phyloP scores from a whole-genome alignment of 495 filamentous ascomycete genomes.

The Penicillium crystallinum region DNA sequence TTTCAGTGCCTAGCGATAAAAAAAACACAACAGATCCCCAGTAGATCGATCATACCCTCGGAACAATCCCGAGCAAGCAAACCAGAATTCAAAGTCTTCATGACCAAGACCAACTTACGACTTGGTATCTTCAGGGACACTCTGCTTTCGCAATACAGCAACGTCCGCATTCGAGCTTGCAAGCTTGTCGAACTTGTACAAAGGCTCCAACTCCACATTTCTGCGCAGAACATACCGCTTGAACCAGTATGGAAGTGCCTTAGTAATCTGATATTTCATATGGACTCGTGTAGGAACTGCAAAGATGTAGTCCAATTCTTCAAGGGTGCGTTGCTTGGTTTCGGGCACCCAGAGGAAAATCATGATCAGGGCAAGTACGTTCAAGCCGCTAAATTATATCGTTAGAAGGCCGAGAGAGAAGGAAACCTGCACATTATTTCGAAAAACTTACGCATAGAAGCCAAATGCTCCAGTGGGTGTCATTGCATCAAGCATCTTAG shows the following conservation, averaged over 20 bases:
- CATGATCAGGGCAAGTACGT: slow-evolving; percentile 61
- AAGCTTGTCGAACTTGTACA: slow-evolving; percentile 57
- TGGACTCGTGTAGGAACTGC: slow-evolving; percentile 62
- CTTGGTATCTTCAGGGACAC: slow-evolving; percentile 1
- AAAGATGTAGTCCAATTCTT: slow-evolving; percentile 84
- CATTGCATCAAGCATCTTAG: slow-evolving; percentile 55
- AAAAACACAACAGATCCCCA: background rate
- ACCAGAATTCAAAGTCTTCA: background rate
- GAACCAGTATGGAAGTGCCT: slow-evolving; percentile 65
- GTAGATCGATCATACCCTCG: background rate
- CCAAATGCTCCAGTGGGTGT: slow-evolving; percentile 48
- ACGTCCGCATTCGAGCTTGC: slow-evolving; percentile 4
- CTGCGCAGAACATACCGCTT: slow-evolving; percentile 59
- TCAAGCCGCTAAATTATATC: slow-evolving; percentile 49
- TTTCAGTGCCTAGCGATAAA: background rate
- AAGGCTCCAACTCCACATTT: slow-evolving; percentile 51
- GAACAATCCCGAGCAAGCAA: background rate
- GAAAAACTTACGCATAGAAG: slow-evolving; percentile 41
- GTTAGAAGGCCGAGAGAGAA: slow-evolving; percentile 15
- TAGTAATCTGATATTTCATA: slow-evolving; percentile 57
- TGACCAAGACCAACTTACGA: background rate
- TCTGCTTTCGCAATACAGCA: background rate
- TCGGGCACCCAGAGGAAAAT: slow-evolving; percentile 75
- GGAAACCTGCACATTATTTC: too few species aligned
- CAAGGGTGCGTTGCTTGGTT: slow-evolving; percentile 73